phyloP scores from a whole-genome alignment of 1,139 yeast species.

The Pichia sp. region DNA sequence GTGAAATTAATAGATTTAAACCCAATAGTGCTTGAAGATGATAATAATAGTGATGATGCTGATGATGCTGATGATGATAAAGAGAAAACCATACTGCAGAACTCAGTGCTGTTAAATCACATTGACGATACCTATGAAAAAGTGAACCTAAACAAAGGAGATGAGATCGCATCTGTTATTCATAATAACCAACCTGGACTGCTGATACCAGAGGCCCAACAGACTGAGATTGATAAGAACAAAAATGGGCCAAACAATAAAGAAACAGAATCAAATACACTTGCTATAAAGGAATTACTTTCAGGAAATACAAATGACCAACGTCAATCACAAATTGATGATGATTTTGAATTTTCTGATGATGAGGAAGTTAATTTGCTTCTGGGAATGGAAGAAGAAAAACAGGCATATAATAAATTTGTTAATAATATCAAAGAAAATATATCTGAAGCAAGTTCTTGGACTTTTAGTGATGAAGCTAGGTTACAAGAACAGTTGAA shows the following conservation, averaged over 20 bases:
- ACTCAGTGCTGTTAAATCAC: too few species aligned
- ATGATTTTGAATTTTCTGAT: conserved; percentile 66
- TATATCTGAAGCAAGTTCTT: conserved; percentile 34
- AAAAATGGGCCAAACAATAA: too few species aligned
- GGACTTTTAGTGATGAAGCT: conserved; percentile 44
- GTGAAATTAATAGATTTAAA: too few species aligned
- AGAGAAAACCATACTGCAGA: too few species aligned
- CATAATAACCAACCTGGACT: too few species aligned
- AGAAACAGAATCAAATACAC: background rate
- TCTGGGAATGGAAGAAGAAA: conserved; percentile 61
- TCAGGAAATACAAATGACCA: background rate
- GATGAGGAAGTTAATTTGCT: conserved; percentile 67
- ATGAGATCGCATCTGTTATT: too few species aligned
- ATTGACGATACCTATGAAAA: too few species aligned
- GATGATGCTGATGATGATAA: background rate
- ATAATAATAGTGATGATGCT: background rate
- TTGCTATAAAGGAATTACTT: background rate
- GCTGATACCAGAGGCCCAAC: too few species aligned
- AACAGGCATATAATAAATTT: conserved; percentile 63
- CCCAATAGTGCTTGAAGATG: background rate
- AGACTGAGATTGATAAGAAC: too few species aligned
- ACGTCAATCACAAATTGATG: conserved; percentile 8
- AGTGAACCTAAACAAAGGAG: too few species aligned
- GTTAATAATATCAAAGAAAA: conserved; percentile 25
- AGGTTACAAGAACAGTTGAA: conserved; percentile 53